Evolutionary conservation across 306 rosid species (phyloP), one percentile per base, ranked within the genome.

Genomic region (Gastrolobium villosum): DNA sequence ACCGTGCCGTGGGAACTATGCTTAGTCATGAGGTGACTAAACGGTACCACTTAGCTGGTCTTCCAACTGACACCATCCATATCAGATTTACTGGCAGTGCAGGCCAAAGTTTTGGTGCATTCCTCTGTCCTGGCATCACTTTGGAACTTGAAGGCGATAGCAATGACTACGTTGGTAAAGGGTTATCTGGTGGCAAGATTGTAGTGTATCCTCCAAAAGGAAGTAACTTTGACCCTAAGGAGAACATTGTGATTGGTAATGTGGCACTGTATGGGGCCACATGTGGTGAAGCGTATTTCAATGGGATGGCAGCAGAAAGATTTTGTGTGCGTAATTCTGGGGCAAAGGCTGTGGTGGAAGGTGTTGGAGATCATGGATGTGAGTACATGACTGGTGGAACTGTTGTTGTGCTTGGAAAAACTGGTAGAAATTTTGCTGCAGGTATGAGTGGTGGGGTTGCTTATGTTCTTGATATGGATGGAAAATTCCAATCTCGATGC

Each of bases 231-330:
- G 97, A 96, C 74, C 99, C 99, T 0, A 89, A 93, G 85, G 94
- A 93, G 37, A 96, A 96, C 66, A 96, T 96, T 75, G 93, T 96
- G 14, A 90, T 96, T 35, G 99, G 99, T 74, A 96, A 96, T 77
- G 99, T 93, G 78, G 98, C 98, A 15, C 89, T 96, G 34, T 96
- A 96, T 74, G 99, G 99, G 56, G 98, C 99, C 53, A 96, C 98
- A 35, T 32, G 76, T 65, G 99, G 99, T 28, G 97, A 96, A 84
- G 99, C 98, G 5, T 96, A 96, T 84, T 96, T 96, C 90, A 89
- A 93, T 80, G 99, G 99, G 59, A 96, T 96, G 99, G 99, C 99
- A 65, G 99, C 99, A 14, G 99, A 96, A 87, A 93, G 99, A 81
- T 96, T 96, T 83, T 93, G 93, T 57, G 99, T 96, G 39, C 98